phyloP scores from a whole-genome alignment of 2,329 filamentous ascomycete species.

The Fusarium camptoceras region DNA sequence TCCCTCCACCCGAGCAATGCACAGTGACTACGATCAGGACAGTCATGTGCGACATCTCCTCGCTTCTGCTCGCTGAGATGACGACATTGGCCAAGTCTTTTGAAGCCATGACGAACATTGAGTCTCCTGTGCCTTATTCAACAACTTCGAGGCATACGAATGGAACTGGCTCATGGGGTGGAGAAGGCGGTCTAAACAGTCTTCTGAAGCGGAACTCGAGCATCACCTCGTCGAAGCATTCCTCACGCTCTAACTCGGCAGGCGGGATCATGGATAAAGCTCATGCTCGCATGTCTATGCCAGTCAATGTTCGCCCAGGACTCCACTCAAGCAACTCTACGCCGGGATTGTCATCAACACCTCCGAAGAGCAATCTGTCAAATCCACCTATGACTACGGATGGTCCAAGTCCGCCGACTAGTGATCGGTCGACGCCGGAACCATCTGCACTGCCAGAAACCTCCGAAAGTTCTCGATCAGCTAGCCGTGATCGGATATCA shows the following conservation, averaged over 20 bases:
- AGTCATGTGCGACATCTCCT: constrained; percentile 82
- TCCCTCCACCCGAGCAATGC: constrained; percentile 76
- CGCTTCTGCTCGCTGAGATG: constrained; percentile 79
- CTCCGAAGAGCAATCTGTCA: constrained; percentile 61
- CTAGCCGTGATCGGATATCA: constrained; percentile 67
- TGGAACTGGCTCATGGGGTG: constrained; percentile 54
- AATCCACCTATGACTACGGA: constrained; percentile 63
- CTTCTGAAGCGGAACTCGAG: constrained; percentile 67
- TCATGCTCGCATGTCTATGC: constrained; percentile 84
- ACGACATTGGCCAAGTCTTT: constrained; percentile 78
- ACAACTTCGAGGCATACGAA: constrained; percentile 53
- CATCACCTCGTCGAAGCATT: constrained; percentile 54
- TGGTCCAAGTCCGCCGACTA: constrained; percentile 53
- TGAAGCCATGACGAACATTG: constrained; percentile 78
- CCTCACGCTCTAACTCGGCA: constrained; percentile 66
- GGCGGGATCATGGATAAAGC: constrained; percentile 67
- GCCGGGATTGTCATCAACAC: constrained; percentile 63
- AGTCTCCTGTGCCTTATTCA: constrained; percentile 74
- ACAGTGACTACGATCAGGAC: constrained; percentile 85
- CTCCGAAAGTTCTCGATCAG: constrained; percentile 61
- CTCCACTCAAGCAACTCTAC: constrained; percentile 60
- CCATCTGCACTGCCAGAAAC: constrained; percentile 53
- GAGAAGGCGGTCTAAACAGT: constrained; percentile 53
- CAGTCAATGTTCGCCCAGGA: constrained; percentile 63
- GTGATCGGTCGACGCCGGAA: constrained; percentile 57